phyloP scores from a whole-genome alignment of 2,329 filamentous ascomycete species.

The Exophiala sp. region DNA sequence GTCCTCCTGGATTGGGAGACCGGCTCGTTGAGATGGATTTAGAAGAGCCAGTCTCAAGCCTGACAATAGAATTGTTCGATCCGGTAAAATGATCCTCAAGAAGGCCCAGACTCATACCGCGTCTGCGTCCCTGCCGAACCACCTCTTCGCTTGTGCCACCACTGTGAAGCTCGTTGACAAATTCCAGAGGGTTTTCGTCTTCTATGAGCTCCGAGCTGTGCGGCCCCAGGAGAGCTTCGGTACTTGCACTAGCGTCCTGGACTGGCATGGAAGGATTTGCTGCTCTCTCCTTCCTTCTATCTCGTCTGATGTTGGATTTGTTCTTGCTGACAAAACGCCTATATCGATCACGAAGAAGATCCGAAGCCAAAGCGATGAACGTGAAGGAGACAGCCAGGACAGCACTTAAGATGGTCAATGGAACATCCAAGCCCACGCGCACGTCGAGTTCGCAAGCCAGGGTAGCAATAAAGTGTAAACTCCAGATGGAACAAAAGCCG shows the following conservation, averaged over 20 bases:
- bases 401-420: conserved; percentile 30
- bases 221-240: conserved; percentile 14
- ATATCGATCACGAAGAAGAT: conserved; percentile 31
- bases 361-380: conserved; percentile 28
- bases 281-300: conserved; percentile 4
- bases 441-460: conserved; percentile 33
- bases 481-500: conserved; percentile 34
- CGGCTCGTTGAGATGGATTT: background rate
- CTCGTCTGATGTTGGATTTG: conserved; percentile 3
- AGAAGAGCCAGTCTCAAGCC: background rate
- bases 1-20: background rate
- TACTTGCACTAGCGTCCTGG: conserved; percentile 10
- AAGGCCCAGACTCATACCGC: conserved; percentile 11
- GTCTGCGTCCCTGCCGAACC: background rate
- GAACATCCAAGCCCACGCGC: conserved; percentile 30
- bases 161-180: background rate
- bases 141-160: background rate
- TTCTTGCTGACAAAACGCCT: conserved; percentile 7
- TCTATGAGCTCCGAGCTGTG: conserved; percentile 3
- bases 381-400: conserved; percentile 26
- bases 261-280: background rate
- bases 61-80: background rate
- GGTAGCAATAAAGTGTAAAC: conserved; percentile 34
- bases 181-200: background rate
- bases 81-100: conserved; percentile 20